Base-by-base conservation (phyloP, 83 land plant genomes). In the Larix sibirica region DNA sequence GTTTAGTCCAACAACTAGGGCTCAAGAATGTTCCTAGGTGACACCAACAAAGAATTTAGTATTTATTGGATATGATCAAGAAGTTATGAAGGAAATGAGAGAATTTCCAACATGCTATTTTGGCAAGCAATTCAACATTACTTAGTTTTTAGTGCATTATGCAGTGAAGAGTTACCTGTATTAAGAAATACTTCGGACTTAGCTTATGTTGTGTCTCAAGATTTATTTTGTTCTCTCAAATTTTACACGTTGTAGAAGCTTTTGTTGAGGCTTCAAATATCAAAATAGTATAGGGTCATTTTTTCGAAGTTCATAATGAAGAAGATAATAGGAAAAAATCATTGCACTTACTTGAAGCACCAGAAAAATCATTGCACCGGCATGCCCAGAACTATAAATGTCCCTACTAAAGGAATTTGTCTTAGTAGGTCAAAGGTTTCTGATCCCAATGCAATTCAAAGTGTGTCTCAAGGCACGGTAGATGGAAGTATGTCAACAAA, bases 381-480 rank as follows among this genome's bases (percentile, higher is more conserved):
- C 76, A 71, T 71, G 23, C 76, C 16, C 13, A 71, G 76, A 71
- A 40, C n/a, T 71, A 71, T 47, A 71, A 71, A 71, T 71, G 10
- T 71, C 40, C 50, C 76, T 40, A 12, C n/a, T 70, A 23, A 71
- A 71, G 40, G n/a, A 13, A 71, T 21, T 18, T 71, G n/a, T 40
- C 44, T 44, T 31, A 44, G 20, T 17, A 71, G 76, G 21, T 5
- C 76, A 40, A 14, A 47, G 38, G 8, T 71, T 71, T 6, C 50
- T 0, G n/a, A 6, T 71, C 26, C 77, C 10, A 42, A 12, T 20
- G 77, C 24, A 38, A 50, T 40, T 56, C 54, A 73, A 73, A 26
- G 77, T n/a, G 50, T 73, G 17, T 73, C 77, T 42, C 40, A 73
- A 73, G 77, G 77, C 56, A 7, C 9, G 44, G 54, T 44, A 1